phyloP scores from a whole-genome alignment of 2,329 filamentous ascomycete genomes.

The Sclerotinia glacialis region DNA sequence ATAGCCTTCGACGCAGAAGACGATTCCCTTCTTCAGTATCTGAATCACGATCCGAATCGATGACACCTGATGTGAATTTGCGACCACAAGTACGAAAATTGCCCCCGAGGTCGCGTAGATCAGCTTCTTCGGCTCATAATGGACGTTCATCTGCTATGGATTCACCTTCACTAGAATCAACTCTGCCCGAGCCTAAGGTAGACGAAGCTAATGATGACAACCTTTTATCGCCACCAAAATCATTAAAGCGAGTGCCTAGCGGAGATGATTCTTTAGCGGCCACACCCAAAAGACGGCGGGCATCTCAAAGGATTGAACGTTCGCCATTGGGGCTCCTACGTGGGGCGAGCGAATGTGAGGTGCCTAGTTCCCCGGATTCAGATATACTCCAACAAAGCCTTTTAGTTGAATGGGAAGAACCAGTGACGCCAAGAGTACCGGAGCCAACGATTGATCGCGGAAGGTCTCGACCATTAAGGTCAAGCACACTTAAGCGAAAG shows the following conservation, averaged over 20 bases:
- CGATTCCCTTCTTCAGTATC: conserved; percentile 49
- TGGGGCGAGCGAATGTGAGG: background rate
- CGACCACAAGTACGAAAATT: conserved; percentile 36
- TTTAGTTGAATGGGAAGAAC: background rate
- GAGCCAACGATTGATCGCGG: background rate
- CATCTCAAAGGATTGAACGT: background rate
- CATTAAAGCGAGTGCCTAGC: conserved; percentile 1
- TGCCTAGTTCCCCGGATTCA: background rate
- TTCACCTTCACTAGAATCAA: conserved; percentile 31
- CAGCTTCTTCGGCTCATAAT: conserved; percentile 31
- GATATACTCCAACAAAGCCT: background rate
- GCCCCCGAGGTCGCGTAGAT: conserved; percentile 29
- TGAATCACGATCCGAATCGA: conserved; percentile 54
- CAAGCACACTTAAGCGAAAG: conserved; percentile 31
- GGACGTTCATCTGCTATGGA: conserved; percentile 27
- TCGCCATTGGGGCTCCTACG: background rate
- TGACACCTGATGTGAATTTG: conserved; percentile 50
- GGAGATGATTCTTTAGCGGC: background rate
- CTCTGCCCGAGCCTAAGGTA: background rate
- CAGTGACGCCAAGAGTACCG: background rate
- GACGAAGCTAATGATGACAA: background rate
- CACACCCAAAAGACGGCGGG: background rate
- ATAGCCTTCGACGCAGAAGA: conserved; percentile 53
- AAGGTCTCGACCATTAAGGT: conserved; percentile 2
- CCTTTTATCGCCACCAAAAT: background rate